Evolutionary conservation across 495 filamentous ascomycete genomes (phyloP), one percentile per base, ranked within the genome.

Genomic region (Neurospora discreta): DNA sequence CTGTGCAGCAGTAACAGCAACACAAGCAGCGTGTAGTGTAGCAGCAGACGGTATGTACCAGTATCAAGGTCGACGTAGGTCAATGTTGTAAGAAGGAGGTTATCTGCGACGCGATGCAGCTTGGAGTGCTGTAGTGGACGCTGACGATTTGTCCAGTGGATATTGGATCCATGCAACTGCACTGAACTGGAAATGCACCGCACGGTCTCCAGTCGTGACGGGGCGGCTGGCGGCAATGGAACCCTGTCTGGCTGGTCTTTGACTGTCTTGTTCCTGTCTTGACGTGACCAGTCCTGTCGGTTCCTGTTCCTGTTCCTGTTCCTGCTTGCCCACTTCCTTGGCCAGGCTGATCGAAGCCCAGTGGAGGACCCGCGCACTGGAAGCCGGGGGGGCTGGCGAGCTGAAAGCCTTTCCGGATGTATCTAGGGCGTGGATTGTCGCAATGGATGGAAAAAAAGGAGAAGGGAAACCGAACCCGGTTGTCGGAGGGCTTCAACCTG

Each of bases 21-120:
- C 52, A 60, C 52, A 60, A 33, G 26, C 52, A 60, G 26, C 52
- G 52, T 60, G 52, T 60, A 60, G 52, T 36, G 33, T 8, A 38
- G 38, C 38, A 38, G 38, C 52, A 30, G 52, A 20, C 20, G 26
- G 20, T 26, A 52, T 52, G 44, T 26, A 39, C 38, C 38, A 9
- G 38, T 39, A 39, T 60, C 46, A 26, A 60, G 44, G 44, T 52
- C 44, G 44, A 60, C 4, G 33, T 36, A 36, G 20, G 52, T 60
- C 52, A 60, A 33, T 18, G 26, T 60, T 60, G 52, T 33, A 60
- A 33, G 23, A 33, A 60, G 52, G 52, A 68, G 38, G 65, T 67
- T 38, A 70, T 71, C 74, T 74, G 72, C 76, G 72, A 74, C 72
- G 74, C 71, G 76, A 71, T 75, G 70, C 71, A 43, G 30, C 52